A percentile compares a stretch with the other conserved stretches of the same genome.
These are phyloP conservation scores for Psilocybe subaeruginosa DNA, from an alignment of 768 basidiomycete species.

Conservation along the genomic window DNA sequence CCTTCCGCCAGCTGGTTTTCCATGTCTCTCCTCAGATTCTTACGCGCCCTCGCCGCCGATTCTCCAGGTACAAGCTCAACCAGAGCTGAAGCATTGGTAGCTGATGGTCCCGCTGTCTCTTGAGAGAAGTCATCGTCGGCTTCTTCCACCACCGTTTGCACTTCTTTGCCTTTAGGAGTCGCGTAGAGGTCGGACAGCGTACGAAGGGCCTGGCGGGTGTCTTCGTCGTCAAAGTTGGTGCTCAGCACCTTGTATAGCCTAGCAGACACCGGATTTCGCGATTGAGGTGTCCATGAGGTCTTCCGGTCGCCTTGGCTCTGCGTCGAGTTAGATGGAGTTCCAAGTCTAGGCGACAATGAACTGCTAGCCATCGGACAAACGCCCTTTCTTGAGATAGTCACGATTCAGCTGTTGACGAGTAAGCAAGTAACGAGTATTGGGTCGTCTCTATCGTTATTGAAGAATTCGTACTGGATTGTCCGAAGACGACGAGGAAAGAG, in stretches of 20 bases:
- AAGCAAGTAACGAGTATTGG: not conserved
- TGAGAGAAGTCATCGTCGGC: conserved; percentile 36
- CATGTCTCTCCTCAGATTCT: conserved; percentile 81
- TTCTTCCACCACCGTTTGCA: conserved; percentile 22
- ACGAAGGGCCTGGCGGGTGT: conserved; percentile 77
- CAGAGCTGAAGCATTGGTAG: conserved; percentile 10
- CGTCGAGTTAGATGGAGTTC: conserved; percentile 16
- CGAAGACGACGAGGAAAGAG: not conserved
- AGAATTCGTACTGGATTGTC: not conserved
- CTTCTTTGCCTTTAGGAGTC: conserved; percentile 37
- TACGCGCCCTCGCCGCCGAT: conserved; percentile 73
- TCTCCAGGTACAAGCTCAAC: conserved; percentile 54
- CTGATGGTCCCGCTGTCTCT: conserved; percentile 27
- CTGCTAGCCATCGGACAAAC: conserved; percentile 10
- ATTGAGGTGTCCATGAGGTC: conserved; percentile 27
- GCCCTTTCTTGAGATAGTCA: not conserved
- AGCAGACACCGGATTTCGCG: conserved; percentile 77
- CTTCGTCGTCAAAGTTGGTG: conserved; percentile 76
- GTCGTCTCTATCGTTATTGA: not conserved
- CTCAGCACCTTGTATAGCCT: conserved; percentile 91
- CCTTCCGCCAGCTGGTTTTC: conserved; percentile 83
- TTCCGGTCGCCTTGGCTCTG: conserved; percentile 22
- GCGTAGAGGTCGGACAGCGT: conserved; percentile 84
- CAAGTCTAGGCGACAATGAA: conserved; percentile 9
- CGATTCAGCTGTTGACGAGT: not conserved